Conservation (phyloP, 257 asterid species). For the Fraxinus quadrangulata region DNA sequence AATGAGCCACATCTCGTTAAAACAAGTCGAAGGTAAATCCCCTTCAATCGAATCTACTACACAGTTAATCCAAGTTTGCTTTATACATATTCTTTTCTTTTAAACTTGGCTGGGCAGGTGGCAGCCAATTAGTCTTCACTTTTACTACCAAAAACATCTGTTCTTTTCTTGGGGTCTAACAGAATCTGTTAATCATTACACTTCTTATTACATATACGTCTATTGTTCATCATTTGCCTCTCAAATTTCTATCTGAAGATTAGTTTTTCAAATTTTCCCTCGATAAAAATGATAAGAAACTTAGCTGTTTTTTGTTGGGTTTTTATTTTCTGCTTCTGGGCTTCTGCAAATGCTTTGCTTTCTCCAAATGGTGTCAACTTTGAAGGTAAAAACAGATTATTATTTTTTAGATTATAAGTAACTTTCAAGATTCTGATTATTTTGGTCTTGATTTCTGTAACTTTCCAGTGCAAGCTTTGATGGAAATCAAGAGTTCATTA, state of each 20-base stretch:
- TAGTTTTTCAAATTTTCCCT: slow-evolving; percentile 19
- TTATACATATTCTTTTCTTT: slow-evolving; percentile 55
- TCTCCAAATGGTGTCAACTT: slow-evolving; percentile 85
- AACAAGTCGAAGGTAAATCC: not conserved
- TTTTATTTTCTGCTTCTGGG: slow-evolving; percentile 35
- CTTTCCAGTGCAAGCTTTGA: slow-evolving; percentile 71
- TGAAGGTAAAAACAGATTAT: slow-evolving; percentile 58
- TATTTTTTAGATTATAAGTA: not conserved
- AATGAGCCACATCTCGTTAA: not conserved
- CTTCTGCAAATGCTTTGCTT: slow-evolving; percentile 58
- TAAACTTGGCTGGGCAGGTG: slow-evolving; percentile 60
- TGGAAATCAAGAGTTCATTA: slow-evolving; percentile 70
- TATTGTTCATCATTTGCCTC: not conserved
- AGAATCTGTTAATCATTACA: slow-evolving; percentile 31
- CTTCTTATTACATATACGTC: not conserved
- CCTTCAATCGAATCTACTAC: not conserved
- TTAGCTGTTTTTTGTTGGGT: slow-evolving; percentile 31
- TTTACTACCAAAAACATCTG: slow-evolving; percentile 46
- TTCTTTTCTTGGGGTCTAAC: slow-evolving; percentile 36
- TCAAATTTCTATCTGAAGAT: slow-evolving; percentile 6
- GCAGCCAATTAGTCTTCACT: slow-evolving; percentile 59
- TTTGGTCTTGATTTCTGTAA: not conserved
- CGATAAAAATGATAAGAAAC: slow-evolving; percentile 35
- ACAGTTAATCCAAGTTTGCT: slow-evolving; percentile 22
- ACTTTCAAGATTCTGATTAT: not conserved